Percentiles rank a stretch among this genome's conserved stretches.
Evolutionary conservation across 2,329 filamentous ascomycete genomes (phyloP).

Genomic region (Sporothrix inflata): DNA sequence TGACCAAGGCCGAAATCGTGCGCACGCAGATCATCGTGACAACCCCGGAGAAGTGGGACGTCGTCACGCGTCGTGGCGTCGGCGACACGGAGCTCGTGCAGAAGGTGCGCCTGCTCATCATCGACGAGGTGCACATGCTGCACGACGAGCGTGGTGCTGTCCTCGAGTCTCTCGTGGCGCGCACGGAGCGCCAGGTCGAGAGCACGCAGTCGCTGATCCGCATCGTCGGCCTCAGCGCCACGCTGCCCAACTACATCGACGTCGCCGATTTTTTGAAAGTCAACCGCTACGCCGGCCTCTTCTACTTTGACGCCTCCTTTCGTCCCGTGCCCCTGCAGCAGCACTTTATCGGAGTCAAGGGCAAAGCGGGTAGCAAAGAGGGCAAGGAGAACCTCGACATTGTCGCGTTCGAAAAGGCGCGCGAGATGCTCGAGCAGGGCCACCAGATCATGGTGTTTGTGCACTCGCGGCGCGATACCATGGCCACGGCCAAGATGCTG

Average conservation of each 20-base stretch:
- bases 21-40: slow-evolving; percentile 98
- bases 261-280: slow-evolving; percentile 97
- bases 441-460: slow-evolving; percentile 99
- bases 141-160: slow-evolving; percentile 97
- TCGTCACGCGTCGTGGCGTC: slow-evolving; percentile 94
- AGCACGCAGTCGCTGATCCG: slow-evolving; percentile 97
- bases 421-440: slow-evolving; percentile 85
- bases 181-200: slow-evolving; percentile 95
- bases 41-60: slow-evolving; percentile 99
- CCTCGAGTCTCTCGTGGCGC: slow-evolving; percentile 90
- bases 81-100: slow-evolving; percentile 97
- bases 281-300: slow-evolving; percentile 87
- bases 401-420: slow-evolving; percentile 90
- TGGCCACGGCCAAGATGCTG: slow-evolving; percentile 82
- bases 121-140: slow-evolving; percentile 99
- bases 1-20: slow-evolving; percentile 94
- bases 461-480: slow-evolving; percentile 92
- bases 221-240: slow-evolving; percentile 93
- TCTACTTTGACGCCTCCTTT: slow-evolving; percentile 97
- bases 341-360: slow-evolving; percentile 95
- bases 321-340: slow-evolving; percentile 94
- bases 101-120: slow-evolving; percentile 93
- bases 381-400: slow-evolving; percentile 88
- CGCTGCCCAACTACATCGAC: slow-evolving; percentile 93
- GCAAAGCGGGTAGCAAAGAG: slow-evolving; percentile 78